Conservation (phyloP, 768 basidiomycete species). For the Lactarius akahatsu region DNA sequence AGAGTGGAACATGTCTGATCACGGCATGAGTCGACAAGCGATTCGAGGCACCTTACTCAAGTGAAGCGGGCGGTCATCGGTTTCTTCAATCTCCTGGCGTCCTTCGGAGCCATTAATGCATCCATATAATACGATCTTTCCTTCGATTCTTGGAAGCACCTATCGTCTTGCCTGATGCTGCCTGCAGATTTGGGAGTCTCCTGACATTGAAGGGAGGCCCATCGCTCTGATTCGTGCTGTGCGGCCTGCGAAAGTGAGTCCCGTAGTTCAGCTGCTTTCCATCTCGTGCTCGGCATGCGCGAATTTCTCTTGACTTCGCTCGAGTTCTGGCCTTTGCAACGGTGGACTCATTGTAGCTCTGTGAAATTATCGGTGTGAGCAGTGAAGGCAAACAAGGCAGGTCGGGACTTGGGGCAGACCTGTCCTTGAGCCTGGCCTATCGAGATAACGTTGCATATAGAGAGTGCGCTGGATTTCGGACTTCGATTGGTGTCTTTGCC, state of each 20-base stretch:
- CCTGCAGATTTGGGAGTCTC: constrained; percentile 54
- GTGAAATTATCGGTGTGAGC: constrained; percentile 9
- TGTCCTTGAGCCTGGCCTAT: constrained; percentile 63
- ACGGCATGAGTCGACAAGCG: not conserved
- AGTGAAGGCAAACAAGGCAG: not conserved
- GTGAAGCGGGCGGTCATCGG: constrained; percentile 76
- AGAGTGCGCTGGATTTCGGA: constrained; percentile 64
- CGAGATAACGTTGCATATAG: constrained; percentile 60
- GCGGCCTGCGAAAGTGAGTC: constrained; percentile 60
- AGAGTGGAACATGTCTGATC: constrained; percentile 12
- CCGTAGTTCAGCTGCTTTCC: constrained; percentile 64
- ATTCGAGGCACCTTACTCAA: constrained; percentile 59
- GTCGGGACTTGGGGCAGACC: constrained; percentile 41
- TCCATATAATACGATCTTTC: constrained; percentile 77
- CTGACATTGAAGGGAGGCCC: constrained; percentile 52
- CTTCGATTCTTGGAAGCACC: constrained; percentile 61
- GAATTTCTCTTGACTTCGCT: constrained; percentile 35
- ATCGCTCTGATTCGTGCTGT: constrained; percentile 68
- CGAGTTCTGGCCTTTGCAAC: constrained; percentile 36
- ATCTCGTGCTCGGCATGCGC: constrained; percentile 43
- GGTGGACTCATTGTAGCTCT: constrained; percentile 51
- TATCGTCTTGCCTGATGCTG: constrained; percentile 54
- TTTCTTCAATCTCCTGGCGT: constrained; percentile 79
- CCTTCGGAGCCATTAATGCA: constrained; percentile 61
- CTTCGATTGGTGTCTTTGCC: constrained; percentile 51